phyloP scores from a whole-genome alignment of 176 grass and related monocot genomes.

The Oryza nivara region DNA sequence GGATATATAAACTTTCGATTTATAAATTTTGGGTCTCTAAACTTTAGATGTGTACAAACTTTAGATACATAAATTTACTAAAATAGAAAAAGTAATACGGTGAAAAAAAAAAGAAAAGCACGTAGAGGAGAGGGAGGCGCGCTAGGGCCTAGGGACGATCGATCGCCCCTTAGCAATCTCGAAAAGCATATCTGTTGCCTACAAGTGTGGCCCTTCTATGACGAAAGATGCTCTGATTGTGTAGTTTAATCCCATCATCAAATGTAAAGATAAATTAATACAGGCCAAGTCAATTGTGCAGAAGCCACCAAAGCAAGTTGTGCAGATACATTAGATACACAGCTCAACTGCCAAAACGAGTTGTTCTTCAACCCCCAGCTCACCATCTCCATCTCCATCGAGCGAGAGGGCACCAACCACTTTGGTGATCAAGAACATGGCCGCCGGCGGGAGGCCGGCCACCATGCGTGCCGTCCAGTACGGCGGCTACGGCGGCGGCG shows the following conservation, averaged over 20 bases:
- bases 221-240: not conserved
- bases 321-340: not conserved
- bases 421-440: constrained; percentile 12
- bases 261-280: too few relatives aligned
- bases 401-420: too few relatives aligned
- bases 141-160: too few relatives aligned
- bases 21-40: too few relatives aligned
- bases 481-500: constrained; percentile 52
- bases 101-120: too few relatives aligned
- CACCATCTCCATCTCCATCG: not conserved
- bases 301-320: not conserved
- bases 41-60: too few relatives aligned
- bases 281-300: not conserved
- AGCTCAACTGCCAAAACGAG: not conserved
- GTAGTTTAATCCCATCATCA: not conserved
- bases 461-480: constrained; percentile 65
- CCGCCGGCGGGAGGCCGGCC: not conserved
- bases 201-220: not conserved
- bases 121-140: too few relatives aligned
- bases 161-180: too few relatives aligned
- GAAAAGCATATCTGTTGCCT: too few relatives aligned
- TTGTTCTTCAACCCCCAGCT: not conserved
- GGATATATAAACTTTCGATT: too few relatives aligned
- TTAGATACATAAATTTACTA: too few relatives aligned
- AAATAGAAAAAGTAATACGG: too few relatives aligned